phyloP scores from a whole-genome alignment of 805 yeast genomes.

The Wickerhamomyces pijperi region DNA sequence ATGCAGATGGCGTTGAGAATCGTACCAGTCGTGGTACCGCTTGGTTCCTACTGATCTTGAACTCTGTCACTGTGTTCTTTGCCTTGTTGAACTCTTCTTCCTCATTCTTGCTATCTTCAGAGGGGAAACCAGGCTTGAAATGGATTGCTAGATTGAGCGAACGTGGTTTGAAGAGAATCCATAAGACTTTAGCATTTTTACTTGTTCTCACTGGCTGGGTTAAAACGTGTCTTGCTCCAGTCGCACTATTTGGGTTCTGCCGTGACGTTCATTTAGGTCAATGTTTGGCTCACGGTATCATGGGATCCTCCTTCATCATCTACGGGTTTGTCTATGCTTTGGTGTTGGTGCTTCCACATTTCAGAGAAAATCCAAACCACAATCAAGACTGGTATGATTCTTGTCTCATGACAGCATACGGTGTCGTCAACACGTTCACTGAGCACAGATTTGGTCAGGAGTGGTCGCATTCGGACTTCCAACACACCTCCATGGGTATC shows the following conservation, averaged over 20 bases:
- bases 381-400: conserved; percentile 86
- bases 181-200: conserved; percentile 37
- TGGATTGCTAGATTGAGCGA: conserved; percentile 28
- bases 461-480: conserved; percentile 91
- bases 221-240: conserved; percentile 68
- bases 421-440: conserved; percentile 87
- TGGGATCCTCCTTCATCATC: conserved; percentile 81
- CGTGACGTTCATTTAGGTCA: conserved; percentile 79
- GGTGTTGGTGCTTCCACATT: conserved; percentile 67
- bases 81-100: conserved; percentile 50
- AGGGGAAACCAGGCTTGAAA: conserved; percentile 15
- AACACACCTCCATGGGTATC: conserved; percentile 94
- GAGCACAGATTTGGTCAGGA: conserved; percentile 93
- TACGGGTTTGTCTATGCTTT: conserved; percentile 66
- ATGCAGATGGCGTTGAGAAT: conserved; percentile 55
- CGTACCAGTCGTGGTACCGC: conserved; percentile 56
- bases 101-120: conserved; percentile 20
- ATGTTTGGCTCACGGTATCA: conserved; percentile 93
- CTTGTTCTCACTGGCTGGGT: conserved; percentile 62
- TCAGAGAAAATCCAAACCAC: conserved; percentile 39
- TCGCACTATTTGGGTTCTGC: conserved; percentile 82
- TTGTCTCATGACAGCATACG: conserved; percentile 75
- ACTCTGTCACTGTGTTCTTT: conserved; percentile 35
- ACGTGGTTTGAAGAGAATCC: conserved; percentile 21
- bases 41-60: conserved; percentile 44